Evolutionary conservation across 1,139 yeast species (phyloP).

Genomic region (Blastobotrys serpentis): DNA sequence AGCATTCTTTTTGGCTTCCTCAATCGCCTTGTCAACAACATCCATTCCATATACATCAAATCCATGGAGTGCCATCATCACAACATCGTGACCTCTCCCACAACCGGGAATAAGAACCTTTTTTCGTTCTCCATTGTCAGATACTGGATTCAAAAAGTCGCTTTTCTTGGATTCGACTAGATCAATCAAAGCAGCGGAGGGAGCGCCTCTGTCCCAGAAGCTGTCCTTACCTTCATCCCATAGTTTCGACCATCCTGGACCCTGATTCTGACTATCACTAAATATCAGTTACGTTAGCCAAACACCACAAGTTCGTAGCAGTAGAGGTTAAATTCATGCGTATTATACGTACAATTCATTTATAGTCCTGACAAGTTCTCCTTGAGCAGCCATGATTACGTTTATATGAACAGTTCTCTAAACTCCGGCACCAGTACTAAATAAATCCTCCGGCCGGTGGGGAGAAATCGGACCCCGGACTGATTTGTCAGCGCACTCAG

Average conservation of each 20-base stretch:
- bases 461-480: too few species aligned
- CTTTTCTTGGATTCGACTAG: constrained; percentile 1
- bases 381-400: background rate
- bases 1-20: constrained; percentile 12
- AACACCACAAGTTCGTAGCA: background rate
- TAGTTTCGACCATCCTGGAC: constrained; percentile 5
- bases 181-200: constrained; percentile 14
- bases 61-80: constrained; percentile 14
- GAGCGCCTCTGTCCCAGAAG: constrained; percentile 13
- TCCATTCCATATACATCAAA: constrained; percentile 14
- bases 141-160: constrained; percentile 6
- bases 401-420: too few species aligned
- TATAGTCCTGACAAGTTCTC: background rate
- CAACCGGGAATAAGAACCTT: constrained; percentile 15
- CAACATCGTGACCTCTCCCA: constrained; percentile 15
- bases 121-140: constrained; percentile 8
- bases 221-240: constrained; percentile 10
- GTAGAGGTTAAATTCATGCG: too few species aligned
- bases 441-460: too few species aligned
- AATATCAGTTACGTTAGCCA: background rate
- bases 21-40: constrained; percentile 10
- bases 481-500: too few species aligned
- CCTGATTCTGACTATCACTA: constrained; percentile 3
- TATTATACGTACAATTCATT: background rate
- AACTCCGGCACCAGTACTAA: too few species aligned